These are phyloP conservation scores for Rhodofomes roseus DNA, from an alignment of 1,284 basidiomycete species.

Conservation along the genomic window DNA sequence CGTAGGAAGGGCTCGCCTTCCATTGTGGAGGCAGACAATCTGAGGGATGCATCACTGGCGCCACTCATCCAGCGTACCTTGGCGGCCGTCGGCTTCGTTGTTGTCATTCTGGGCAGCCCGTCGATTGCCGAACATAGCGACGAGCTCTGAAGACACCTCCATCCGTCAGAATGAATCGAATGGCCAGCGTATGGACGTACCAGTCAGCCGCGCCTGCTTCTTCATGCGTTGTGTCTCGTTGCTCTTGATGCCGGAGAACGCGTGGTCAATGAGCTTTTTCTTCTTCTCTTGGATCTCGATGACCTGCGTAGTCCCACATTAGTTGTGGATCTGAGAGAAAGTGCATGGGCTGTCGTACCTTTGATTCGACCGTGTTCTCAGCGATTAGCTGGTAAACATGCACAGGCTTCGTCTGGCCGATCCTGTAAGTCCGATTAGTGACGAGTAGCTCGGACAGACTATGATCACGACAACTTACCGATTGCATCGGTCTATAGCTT, in stretches of 20 bases:
- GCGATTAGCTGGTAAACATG: constrained; percentile 88
- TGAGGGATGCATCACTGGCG: background rate
- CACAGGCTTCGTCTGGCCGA: constrained; percentile 79
- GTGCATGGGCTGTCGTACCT: constrained; percentile 36
- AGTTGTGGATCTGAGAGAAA: background rate
- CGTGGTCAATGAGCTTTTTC: constrained; percentile 69
- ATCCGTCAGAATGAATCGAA: background rate
- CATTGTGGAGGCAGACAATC: no score
- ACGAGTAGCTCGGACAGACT: constrained; percentile 6
- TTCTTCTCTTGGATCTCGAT: constrained; percentile 83
- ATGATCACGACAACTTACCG: constrained; percentile 25
- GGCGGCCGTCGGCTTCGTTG: constrained; percentile 3
- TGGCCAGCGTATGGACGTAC: constrained; percentile 21
- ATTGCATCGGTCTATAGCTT: constrained; percentile 83
- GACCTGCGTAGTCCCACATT: constrained; percentile 36
- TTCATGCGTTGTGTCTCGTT: constrained; percentile 68
- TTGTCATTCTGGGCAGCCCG: constrained; percentile 4
- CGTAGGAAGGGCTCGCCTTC: no score
- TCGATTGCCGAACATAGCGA: constrained; percentile 19
- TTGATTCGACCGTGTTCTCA: constrained; percentile 83
- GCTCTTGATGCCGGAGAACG: constrained; percentile 74
- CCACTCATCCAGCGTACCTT: constrained; percentile 21
- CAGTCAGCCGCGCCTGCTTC: constrained; percentile 72
- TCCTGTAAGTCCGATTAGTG: constrained; percentile 36
- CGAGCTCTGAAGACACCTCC: constrained; percentile 12